Evolutionary conservation across 169 alveolate genomes (phyloP), one percentile per base, ranked within the genome.

Genomic region (Cryptosporidium viatorum): DNA sequence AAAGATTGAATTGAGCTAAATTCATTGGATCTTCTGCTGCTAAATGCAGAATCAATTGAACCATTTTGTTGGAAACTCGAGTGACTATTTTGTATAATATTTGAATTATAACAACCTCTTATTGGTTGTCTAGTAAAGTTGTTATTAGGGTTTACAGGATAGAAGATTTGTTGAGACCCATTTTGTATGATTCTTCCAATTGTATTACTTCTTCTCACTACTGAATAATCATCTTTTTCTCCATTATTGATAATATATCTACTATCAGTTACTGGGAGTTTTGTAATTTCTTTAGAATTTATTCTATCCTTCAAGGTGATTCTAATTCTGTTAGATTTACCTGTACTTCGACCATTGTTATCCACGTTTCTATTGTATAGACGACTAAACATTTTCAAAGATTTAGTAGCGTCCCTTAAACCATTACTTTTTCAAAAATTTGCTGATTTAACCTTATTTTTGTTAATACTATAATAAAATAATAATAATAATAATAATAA

Each of bases 311-410:
- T 43, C 14, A 73, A 31, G 16, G 86, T 73, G 2, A 73, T 73
- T 8, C 86, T 52, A 39, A 73, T 41, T 33, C 86, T 50, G 55
- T 73, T 70, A 21, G 67, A 55, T 26, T 55, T 65, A 9, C 23
- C 31, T 31, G 84, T 33, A 4, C 16, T 58, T n/a, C 29, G 33
- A 31, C 6, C 4, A 58, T 69, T 37, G 18, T 37, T 31, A 35
- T 39, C 70, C 14, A 73, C 12, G 23, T 55, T 55, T 31, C 86
- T 73, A 10, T 73, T 39, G 21, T 73, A 73, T 51, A 73, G 16
- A 73, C 86, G 86, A 35, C 86, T 73, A 55, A 73, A 73, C 86
- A 73, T 73, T 16, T 50, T 70, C 71, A 65, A 65, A 21, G 23
- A 0, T 14, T 0, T 21, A 21, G 23, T 9, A 26, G 14, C 37